Percentiles rank a stretch among this genome's conserved stretches.
Conservation (phyloP, 345 rosid genomes). For the Moricandia moricandioides region DNA sequence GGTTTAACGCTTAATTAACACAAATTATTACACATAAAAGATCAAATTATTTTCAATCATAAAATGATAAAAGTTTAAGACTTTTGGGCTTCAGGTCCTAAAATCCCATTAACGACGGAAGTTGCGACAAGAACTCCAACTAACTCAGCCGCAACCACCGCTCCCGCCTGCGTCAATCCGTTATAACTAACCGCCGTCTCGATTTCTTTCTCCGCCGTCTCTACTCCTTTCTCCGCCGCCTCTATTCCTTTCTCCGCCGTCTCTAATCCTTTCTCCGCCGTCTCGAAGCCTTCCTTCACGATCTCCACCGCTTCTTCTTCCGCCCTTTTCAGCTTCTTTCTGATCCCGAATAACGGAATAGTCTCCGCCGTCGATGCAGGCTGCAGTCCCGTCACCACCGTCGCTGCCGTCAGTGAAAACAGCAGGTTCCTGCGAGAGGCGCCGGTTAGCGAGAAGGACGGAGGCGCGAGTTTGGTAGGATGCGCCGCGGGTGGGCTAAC, state of each 20-base stretch:
- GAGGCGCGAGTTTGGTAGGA: constrained; percentile 29
- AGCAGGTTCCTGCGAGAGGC: constrained; percentile 55
- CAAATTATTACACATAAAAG: not conserved
- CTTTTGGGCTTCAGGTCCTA: constrained; percentile 62
- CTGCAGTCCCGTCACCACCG: constrained; percentile 39
- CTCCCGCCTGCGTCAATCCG: constrained; percentile 79
- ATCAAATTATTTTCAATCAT: not conserved
- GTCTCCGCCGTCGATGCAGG: constrained; percentile 50
- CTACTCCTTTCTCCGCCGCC: constrained; percentile 62
- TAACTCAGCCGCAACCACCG: constrained; percentile 69
- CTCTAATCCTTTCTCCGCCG: constrained; percentile 61
- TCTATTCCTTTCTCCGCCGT: constrained; percentile 52
- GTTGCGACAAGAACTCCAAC: constrained; percentile 67
- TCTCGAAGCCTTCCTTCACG: constrained; percentile 66
- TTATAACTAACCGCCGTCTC: constrained; percentile 55
- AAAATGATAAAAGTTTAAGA: constrained; percentile 20
- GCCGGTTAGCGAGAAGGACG: constrained; percentile 2
- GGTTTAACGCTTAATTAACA: constrained; percentile 6
- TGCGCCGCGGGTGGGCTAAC: constrained; percentile 34
- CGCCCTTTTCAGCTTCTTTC: constrained; percentile 68
- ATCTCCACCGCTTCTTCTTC: constrained; percentile 73
- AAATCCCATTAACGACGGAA: constrained; percentile 72
- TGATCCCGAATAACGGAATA: constrained; percentile 71
- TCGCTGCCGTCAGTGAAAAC: constrained; percentile 52
- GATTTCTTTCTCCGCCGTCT: constrained; percentile 52